Evolutionary conservation across 2,329 filamentous ascomycete genomes (phyloP), one percentile per base, ranked within the genome.

Genomic region (Alternaria gaisen): DNA sequence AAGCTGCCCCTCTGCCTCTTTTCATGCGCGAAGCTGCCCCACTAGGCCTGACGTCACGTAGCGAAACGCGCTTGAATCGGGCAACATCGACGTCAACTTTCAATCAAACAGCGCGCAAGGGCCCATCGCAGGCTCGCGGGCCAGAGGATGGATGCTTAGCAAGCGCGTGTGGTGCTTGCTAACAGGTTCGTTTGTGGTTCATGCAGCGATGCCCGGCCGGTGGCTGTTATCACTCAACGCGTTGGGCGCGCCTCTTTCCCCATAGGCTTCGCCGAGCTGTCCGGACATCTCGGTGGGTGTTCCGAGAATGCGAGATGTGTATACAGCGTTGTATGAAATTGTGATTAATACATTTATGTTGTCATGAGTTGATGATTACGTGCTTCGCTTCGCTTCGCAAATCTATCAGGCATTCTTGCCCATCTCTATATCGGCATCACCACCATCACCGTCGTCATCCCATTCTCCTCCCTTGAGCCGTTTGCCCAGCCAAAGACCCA

Each of bases 401-500:
- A 1, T 16, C 24, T 3, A 40, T 42, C 30, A 44, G 18, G 10
- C 16, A 36, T 53, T 83, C 81, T 93, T 93, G 63, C 89, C 90
- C 84, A 91, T 85, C 80, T 93, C 91, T 74, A 85, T 68, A 70
- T 91, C 90, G 59, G 83, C 84, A 8, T 84, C 73, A 4, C 68
- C 73, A 8, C 65, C 64, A 28, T 79, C 77, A 14, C 74, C 74
- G 18, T 79, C 76, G 44, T 79, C 77, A 42, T 78, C 76, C 76
- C 77, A 79, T 9, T 72, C 76, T 22, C 59, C 56, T 1, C 75
- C 72, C 84, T 70, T 85, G 81, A 73, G 87, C 85, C 69, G 88
- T 86, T 87, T 84, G 0, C 91, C 90, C 4, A 93, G 75, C 84
- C 90, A 91, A 22, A 96, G 88, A 0, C 91, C 92, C n/a, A 86